Conservation (phyloP, 805 yeast genomes). For the Candida ficus region DNA sequence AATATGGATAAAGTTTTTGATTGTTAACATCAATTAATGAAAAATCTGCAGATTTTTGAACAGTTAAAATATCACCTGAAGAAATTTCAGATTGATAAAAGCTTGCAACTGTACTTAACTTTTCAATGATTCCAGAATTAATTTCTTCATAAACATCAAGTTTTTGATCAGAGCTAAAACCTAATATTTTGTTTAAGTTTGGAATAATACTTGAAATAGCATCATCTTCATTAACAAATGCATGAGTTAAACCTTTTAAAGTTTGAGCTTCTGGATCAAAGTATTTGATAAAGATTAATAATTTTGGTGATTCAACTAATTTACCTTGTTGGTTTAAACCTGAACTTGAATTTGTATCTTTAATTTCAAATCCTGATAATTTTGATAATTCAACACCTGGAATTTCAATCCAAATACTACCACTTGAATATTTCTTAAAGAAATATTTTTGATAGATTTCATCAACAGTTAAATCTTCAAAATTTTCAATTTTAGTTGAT, state of each 20-base stretch:
- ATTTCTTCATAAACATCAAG: conserved; percentile 56
- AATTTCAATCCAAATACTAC: conserved; percentile 67
- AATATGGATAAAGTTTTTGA: conserved; percentile 26
- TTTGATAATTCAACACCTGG: conserved; percentile 25
- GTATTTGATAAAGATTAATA: conserved; percentile 51
- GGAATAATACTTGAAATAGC: conserved; percentile 36
- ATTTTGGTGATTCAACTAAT: conserved; percentile 22
- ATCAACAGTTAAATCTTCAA: conserved; percentile 39
- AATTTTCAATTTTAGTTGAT: conserved; percentile 34
- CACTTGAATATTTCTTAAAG: conserved; percentile 41
- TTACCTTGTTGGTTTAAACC: conserved; percentile 15
- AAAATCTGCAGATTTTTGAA: conserved; percentile 18
- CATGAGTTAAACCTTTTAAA: conserved; percentile 63
- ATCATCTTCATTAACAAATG: conserved; percentile 44
- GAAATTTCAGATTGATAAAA: conserved; percentile 54
- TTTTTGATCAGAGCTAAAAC: conserved; percentile 29
- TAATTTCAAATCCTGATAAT: conserved; percentile 14
- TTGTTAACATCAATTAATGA: conserved; percentile 7
- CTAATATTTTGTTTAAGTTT: conserved; percentile 37
- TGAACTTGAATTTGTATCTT: conserved; percentile 5
- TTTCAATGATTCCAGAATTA: conserved; percentile 46
- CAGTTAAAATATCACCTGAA: conserved; percentile 61
- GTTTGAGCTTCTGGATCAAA: conserved; percentile 54
- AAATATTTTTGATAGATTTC: conserved; percentile 44
- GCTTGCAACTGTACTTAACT: conserved; percentile 29